These are phyloP conservation scores for Fraxinus anomala DNA, from an alignment of 257 asterid genomes.

Conservation along the genomic window DNA sequence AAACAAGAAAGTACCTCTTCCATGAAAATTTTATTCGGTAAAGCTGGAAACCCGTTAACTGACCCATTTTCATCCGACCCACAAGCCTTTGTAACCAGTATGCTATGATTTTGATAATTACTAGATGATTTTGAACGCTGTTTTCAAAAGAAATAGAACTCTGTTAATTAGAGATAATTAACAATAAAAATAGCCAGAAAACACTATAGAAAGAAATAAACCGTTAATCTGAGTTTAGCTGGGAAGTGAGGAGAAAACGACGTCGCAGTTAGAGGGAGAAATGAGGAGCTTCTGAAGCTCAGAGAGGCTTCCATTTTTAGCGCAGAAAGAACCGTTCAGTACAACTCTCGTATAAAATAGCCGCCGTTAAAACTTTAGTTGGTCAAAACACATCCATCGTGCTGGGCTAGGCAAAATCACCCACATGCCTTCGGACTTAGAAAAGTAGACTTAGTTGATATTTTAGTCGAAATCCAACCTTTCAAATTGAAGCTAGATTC, in stretches of 20 bases:
- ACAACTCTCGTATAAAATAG: not conserved
- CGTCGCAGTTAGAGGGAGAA: constrained; percentile 49
- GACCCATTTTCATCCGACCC: constrained; percentile 54
- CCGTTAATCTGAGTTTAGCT: constrained; percentile 44
- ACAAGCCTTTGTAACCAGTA: constrained; percentile 42
- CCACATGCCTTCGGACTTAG: no score
- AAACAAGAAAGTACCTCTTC: constrained; percentile 66
- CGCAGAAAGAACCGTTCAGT: constrained; percentile 17
- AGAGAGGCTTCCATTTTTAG: constrained; percentile 71
- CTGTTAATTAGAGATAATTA: not conserved
- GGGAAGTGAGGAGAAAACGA: constrained; percentile 47
- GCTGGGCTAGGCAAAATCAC: no score
- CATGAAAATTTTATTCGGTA: constrained; percentile 60
- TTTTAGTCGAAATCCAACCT: no score
- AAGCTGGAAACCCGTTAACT: constrained; percentile 42
- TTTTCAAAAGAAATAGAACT: constrained; percentile 1
- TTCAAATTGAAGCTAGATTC: no score
- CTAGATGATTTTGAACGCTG: constrained; percentile 50
- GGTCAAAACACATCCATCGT: no score
- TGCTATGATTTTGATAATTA: constrained; percentile 31
- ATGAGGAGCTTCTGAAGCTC: constrained; percentile 56
- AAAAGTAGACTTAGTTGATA: no score
- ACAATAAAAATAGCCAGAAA: not conserved
- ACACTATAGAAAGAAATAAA: constrained; percentile 18
- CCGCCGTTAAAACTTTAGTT: no score